Base-by-base conservation (phyloP, 177 flowering plant genomes). In the Vitis hybrid region DNA sequence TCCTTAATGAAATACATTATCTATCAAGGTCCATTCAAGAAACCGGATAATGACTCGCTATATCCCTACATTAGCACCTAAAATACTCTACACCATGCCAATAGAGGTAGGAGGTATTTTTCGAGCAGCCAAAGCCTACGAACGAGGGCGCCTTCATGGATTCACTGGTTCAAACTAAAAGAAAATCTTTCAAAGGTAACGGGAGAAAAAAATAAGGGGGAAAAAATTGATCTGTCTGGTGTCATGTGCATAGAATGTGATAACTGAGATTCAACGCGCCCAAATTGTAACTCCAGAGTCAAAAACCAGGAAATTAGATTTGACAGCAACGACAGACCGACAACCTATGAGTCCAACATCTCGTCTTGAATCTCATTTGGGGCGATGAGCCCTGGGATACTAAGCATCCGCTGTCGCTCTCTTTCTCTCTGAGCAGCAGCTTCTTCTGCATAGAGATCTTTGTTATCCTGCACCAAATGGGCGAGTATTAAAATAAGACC, bases 301-400 rank as follows among this genome's bases (percentile, higher is more conserved):
- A 64, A 74, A 21, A 53, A 56, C 49, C 62, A 61, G 11, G 29
- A 55, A 49, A 73, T 56, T 68, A 74, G 66, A 55, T 49, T 50
- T 63, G 33, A 39, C n/a, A 29, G 13, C 21, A 51, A 55, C 2
- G 2, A 66, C 22, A 58, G 65, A 66, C 22, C 56, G 65, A 58
- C 55, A n/a, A 67, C 53, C 77, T 87, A 93, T 18, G 97, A 90
- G 75, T 95, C 99, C 70, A 87, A 77, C 99, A 95, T 95, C 79
- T 95, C 99, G 64, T 95, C 99, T 76, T 93, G 98, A 45, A 93
- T 84, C 80, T 95, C 98, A 53, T 83, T 95, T 0, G 98, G 99
- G 18, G 99, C 96, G 71, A 93, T 88, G 49, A 95, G 93, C 64
- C 99, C 99, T 1, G 99, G 99, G 66, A 95, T 93, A 1, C 87